These are phyloP conservation scores for Stachybotrys chlorohalonatus DNA, from an alignment of 2,329 filamentous ascomycete species.

Conservation along the genomic window DNA sequence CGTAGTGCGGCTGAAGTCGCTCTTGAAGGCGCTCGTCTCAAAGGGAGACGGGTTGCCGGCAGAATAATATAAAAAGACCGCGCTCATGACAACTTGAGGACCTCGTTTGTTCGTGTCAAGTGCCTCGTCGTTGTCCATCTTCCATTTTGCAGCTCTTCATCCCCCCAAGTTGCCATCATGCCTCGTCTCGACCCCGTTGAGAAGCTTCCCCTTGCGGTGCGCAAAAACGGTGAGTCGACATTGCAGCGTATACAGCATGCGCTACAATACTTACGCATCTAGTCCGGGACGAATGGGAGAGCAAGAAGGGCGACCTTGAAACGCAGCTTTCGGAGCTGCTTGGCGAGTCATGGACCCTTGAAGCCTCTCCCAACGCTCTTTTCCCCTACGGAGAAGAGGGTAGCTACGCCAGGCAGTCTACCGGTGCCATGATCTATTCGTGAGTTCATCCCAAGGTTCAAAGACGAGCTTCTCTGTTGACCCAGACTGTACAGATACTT, in stretches of 20 bases:
- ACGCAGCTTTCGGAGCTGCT: constrained; percentile 33
- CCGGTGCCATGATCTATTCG: constrained; percentile 34
- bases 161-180: constrained; percentile 6
- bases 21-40: too few relatives aligned
- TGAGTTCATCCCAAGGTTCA: constrained; percentile 15
- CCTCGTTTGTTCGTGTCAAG: too few relatives aligned
- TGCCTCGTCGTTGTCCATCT: too few relatives aligned
- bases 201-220: constrained; percentile 40
- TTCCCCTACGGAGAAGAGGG: constrained; percentile 35
- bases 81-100: too few relatives aligned
- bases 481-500: constrained; percentile 28
- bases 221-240: constrained; percentile 37
- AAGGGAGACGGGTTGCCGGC: too few relatives aligned
- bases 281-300: constrained; percentile 46
- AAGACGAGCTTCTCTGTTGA: not conserved
- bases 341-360: constrained; percentile 39
- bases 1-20: too few relatives aligned
- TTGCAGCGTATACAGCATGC: not conserved
- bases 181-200: constrained; percentile 32
- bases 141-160: too few relatives aligned
- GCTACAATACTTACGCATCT: not conserved
- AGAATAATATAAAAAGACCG: too few relatives aligned
- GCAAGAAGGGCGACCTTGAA: constrained; percentile 34
- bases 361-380: constrained; percentile 36
- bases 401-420: constrained; percentile 29